Percentiles rank a stretch among this genome's conserved stretches.
Conservation (phyloP, 345 rosid genomes). For the Melastoma malabathricum region DNA sequence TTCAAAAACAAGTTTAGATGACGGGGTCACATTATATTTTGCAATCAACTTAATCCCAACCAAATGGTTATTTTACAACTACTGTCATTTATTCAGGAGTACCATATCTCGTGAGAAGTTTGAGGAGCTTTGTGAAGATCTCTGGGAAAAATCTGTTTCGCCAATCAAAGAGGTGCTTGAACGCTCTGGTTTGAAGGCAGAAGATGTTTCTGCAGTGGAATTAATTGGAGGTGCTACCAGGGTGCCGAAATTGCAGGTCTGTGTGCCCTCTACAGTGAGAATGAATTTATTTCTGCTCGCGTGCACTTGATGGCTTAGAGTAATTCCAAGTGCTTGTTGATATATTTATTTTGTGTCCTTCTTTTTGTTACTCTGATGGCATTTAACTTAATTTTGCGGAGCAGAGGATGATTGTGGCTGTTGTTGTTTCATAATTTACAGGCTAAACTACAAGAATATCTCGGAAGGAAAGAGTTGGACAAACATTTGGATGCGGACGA, state of each 20-base stretch:
- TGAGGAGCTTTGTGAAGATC: slow-evolving; percentile 88
- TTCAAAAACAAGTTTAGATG: background rate
- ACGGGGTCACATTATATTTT: too few relatives aligned
- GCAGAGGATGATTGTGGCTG: slow-evolving; percentile 2
- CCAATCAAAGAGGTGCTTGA: slow-evolving; percentile 72
- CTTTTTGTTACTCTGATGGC: background rate
- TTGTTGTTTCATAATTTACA: slow-evolving; percentile 16
- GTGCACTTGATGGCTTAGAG: background rate
- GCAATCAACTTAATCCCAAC: background rate
- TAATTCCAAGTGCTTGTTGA: background rate
- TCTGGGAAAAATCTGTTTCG: slow-evolving; percentile 80
- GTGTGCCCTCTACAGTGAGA: slow-evolving; percentile 5
- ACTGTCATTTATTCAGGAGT: slow-evolving; percentile 51
- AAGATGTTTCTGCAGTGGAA: slow-evolving; percentile 81
- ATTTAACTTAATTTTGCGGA: background rate
- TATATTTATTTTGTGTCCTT: too few relatives aligned
- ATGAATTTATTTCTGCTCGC: background rate
- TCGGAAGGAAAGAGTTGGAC: slow-evolving; percentile 82
- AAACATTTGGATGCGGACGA: slow-evolving; percentile 99
- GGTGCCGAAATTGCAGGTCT: slow-evolving; percentile 98
- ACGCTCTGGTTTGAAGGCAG: slow-evolving; percentile 60
- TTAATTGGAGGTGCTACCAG: slow-evolving; percentile 96
- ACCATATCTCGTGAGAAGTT: slow-evolving; percentile 84
- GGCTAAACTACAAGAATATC: slow-evolving; percentile 87
- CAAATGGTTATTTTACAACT: slow-evolving; percentile 2